phyloP scores from a whole-genome alignment of 2,329 filamentous ascomycete genomes.

The Fusarium paranaense region DNA sequence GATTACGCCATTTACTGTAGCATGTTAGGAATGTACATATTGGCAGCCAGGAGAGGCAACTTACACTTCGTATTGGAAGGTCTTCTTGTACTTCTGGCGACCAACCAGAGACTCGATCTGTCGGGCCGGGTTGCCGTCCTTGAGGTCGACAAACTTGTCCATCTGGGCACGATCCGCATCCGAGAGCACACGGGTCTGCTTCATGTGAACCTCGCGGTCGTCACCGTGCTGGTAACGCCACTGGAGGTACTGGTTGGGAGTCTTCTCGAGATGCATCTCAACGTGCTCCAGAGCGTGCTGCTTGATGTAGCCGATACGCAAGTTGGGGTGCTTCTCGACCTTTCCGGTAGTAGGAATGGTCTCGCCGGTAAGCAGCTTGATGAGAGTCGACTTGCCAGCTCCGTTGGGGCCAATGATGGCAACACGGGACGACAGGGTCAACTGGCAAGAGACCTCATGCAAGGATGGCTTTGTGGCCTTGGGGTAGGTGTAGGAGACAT shows the following conservation, averaged over 20 bases:
- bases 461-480: conserved; percentile 89
- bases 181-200: conserved; percentile 93
- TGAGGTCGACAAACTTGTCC: conserved; percentile 88
- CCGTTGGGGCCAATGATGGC: conserved; percentile 98
- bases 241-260: conserved; percentile 97
- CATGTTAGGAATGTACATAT: conserved; percentile 41
- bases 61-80: conserved; percentile 96
- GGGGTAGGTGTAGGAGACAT: conserved; percentile 95
- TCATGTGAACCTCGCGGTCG: conserved; percentile 96
- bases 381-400: conserved; percentile 97
- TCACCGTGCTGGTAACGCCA: conserved; percentile 99
- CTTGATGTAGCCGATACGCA: conserved; percentile 99
- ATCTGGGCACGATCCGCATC: conserved; percentile 89
- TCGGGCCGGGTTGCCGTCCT: conserved; percentile 81
- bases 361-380: conserved; percentile 96
- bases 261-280: conserved; percentile 99
- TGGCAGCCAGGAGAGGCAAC: conserved; percentile 43
- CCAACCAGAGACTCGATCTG: conserved; percentile 92
- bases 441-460: conserved; percentile 84
- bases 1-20: conserved; percentile 84
- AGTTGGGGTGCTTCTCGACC: conserved; percentile 98
- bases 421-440: conserved; percentile 90
- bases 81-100: conserved; percentile 99
- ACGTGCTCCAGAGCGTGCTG: conserved; percentile 99
- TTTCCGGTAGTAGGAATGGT: conserved; percentile 83